These are phyloP conservation scores for Ramalina peruviana DNA, from an alignment of 495 filamentous ascomycete genomes.

Conservation along the genomic window DNA sequence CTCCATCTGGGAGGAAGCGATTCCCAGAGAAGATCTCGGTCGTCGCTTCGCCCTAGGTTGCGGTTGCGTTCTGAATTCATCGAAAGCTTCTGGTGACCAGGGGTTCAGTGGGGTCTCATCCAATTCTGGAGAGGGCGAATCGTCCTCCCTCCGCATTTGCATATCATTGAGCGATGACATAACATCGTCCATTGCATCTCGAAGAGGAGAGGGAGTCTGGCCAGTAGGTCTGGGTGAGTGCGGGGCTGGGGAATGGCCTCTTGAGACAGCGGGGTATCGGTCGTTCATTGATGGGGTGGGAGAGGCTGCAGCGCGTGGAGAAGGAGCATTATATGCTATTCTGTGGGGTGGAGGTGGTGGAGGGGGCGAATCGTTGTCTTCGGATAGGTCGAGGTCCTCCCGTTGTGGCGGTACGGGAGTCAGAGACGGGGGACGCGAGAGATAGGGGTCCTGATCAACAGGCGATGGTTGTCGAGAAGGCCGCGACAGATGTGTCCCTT, in stretches of 20 bases:
- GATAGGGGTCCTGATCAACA: not conserved
- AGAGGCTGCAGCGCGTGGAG: slow-evolving; percentile 19
- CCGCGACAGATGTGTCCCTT: not conserved
- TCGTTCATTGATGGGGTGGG: slow-evolving; percentile 36
- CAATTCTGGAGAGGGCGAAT: slow-evolving; percentile 27
- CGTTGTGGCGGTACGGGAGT: slow-evolving; percentile 16
- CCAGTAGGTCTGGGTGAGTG: slow-evolving; percentile 50
- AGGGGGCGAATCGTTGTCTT: slow-evolving; percentile 18
- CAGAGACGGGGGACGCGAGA: slow-evolving; percentile 20
- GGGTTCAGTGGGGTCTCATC: slow-evolving; percentile 50
- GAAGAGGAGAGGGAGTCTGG: slow-evolving; percentile 77
- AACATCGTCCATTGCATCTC: slow-evolving; percentile 95
- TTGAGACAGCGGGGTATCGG: slow-evolving; percentile 30
- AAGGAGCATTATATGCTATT: slow-evolving; percentile 18
- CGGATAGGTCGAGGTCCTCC: slow-evolving; percentile 26
- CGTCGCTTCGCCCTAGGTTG: slow-evolving; percentile 26
- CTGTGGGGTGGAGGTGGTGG: slow-evolving; percentile 25
- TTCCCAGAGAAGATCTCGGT: slow-evolving; percentile 60
- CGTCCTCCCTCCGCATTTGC: slow-evolving; percentile 43
- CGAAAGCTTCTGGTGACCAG: slow-evolving; percentile 87
- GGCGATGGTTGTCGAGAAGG: slow-evolving; percentile 1
- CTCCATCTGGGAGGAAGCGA: slow-evolving; percentile 20
- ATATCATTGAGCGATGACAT: slow-evolving; percentile 93
- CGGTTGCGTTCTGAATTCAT: slow-evolving; percentile 35
- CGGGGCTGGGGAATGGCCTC: slow-evolving; percentile 47